Conservation (phyloP, 2,329 filamentous ascomycete genomes). For the Sarocladiaceae sp. region DNA sequence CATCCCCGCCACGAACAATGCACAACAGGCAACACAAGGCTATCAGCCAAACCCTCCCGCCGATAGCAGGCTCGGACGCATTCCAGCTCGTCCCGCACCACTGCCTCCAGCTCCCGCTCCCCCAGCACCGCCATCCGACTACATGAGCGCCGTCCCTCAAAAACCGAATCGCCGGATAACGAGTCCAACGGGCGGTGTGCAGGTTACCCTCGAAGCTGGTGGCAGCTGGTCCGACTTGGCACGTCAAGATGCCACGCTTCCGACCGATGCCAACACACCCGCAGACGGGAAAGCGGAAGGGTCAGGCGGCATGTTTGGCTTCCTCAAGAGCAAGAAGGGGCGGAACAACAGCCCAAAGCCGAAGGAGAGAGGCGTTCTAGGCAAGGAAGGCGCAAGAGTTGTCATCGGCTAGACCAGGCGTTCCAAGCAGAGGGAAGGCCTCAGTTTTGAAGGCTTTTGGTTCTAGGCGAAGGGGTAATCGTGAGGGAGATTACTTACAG, state of each 20-base stretch:
- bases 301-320: conserved; percentile 82
- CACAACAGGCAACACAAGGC: conserved; percentile 1
- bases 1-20: conserved; percentile 22
- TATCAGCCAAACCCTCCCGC: conserved; percentile 12
- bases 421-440: background rate
- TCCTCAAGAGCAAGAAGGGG: conserved; percentile 85
- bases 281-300: conserved; percentile 50
- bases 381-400: conserved; percentile 88
- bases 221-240: conserved; percentile 91
- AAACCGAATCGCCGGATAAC: conserved; percentile 65
- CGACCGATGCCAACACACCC: conserved; percentile 56
- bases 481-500: background rate
- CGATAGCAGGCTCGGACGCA: conserved; percentile 10
- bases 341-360: conserved; percentile 90
- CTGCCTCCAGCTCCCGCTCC: conserved; percentile 15
- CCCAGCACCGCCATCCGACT: conserved; percentile 35
- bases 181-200: conserved; percentile 78
- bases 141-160: conserved; percentile 41
- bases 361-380: conserved; percentile 86
- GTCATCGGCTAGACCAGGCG: conserved; percentile 60
- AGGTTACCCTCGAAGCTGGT: conserved; percentile 84
- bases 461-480: background rate
- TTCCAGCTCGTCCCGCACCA: background rate
- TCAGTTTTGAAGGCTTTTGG: background rate
- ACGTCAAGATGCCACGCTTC: conserved; percentile 73